Conservation (phyloP, 2,329 filamentous ascomycete genomes). For the Fusarium graminum region DNA sequence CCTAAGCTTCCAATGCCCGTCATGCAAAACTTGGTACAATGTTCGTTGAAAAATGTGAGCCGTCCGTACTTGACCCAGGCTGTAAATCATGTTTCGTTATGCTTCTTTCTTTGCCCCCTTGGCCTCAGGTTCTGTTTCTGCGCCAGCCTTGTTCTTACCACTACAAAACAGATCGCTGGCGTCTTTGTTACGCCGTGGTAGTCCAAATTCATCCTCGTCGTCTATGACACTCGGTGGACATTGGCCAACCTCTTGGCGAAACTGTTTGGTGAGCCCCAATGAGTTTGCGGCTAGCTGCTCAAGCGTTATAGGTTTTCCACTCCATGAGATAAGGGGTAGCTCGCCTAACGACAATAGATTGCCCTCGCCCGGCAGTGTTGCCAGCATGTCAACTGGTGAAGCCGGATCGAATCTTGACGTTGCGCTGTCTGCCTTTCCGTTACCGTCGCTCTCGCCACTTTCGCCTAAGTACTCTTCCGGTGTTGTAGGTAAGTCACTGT, state of each 20-base stretch:
- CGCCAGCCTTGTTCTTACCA: slow-evolving; percentile 24
- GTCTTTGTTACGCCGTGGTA: slow-evolving; percentile 50
- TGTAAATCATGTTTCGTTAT: slow-evolving; percentile 22
- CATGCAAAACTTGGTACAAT: slow-evolving; percentile 23
- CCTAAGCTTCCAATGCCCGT: slow-evolving; percentile 11
- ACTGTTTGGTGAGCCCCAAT: slow-evolving; percentile 66
- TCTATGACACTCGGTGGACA: slow-evolving; percentile 59
- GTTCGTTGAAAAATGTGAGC: slow-evolving; percentile 22
- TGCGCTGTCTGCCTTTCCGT: slow-evolving; percentile 50
- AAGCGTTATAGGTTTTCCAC: slow-evolving; percentile 64
- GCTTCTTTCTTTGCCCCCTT: slow-evolving; percentile 40
- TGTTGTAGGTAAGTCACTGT: slow-evolving; percentile 77
- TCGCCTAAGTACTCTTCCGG: slow-evolving; percentile 75
- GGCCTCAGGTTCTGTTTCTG: slow-evolving; percentile 1
- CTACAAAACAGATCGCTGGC: slow-evolving; percentile 76
- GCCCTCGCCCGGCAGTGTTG: slow-evolving; percentile 61
- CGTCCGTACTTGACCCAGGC: slow-evolving; percentile 8
- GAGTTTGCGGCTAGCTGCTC: slow-evolving; percentile 60
- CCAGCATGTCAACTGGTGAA: slow-evolving; percentile 61
- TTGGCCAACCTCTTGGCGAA: slow-evolving; percentile 75
- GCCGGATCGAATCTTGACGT: slow-evolving; percentile 57
- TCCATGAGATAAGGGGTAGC: slow-evolving; percentile 73
- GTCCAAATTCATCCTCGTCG: slow-evolving; percentile 37
- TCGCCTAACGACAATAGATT: slow-evolving; percentile 59
- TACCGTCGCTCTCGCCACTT: slow-evolving; percentile 44